Evolutionary conservation across 306 rosid genomes (phyloP), one percentile per base, ranked within the genome.

Genomic region (Quercus glauca): DNA sequence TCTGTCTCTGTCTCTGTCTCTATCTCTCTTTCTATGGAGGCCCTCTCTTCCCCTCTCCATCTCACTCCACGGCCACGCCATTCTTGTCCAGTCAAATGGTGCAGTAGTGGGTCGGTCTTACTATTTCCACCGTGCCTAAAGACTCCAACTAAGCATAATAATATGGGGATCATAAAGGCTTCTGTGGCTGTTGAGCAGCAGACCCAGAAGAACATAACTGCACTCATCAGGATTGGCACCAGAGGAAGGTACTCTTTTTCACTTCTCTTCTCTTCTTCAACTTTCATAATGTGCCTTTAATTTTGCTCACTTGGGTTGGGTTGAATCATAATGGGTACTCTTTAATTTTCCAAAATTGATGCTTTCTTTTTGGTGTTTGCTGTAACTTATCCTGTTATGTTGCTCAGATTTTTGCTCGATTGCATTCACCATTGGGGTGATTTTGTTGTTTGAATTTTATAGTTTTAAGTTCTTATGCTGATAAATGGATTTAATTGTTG

Each of bases 171-270:
- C 74, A 59, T 78, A 52, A 87, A 80, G 73, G 98, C 98, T 63
- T 94, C 97, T 1, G 75, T 89, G 37, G 96, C 92, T 0, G 93
- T 88, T 53, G 98, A 92, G 84, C 90, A 89, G 76, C 92, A 84
- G 71, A 80, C 81, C 52, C 84, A 75, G 74, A 80, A 89, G 78
- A 79, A 82, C 59, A 89, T 88, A 41, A 75, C 90, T 6, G 97
- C 96, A 7, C 85, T 92, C 10, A 57, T 93, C 81, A 86, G 88
- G 81, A 94, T 94, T 80, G 98, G 98, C 69, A 94, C 98, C 43
- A 76, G 98, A 77, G 98, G 97, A 84, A 94, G 98, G 98, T 92
- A 84, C 74, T 14, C 53, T n/a, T 83, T 71, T 14, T 35, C 18
- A 23, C 13, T 70, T 71, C 53, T 12, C 23, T 4, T 55, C 55